These are phyloP conservation scores for Phytophthora macrochlamydospora DNA, from an alignment of 352 stramenopile species.

Conservation along the genomic window DNA sequence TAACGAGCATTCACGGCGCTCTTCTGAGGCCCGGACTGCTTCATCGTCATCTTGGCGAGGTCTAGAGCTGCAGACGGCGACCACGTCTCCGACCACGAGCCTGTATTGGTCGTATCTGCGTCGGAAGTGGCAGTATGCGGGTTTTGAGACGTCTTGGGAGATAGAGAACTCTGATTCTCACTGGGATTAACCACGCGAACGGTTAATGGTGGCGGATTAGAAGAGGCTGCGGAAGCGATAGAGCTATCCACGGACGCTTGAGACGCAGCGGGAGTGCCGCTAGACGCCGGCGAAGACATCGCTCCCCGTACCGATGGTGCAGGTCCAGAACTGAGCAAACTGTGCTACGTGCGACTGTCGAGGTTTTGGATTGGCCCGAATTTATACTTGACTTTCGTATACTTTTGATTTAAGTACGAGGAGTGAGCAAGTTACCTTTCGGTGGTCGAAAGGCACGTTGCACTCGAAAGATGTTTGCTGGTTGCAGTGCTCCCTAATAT, in stretches of 20 bases:
- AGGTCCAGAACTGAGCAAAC: not conserved
- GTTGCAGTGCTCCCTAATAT: conserved; percentile 18
- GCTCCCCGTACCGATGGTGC: conserved; percentile 4
- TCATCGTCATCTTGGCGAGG: conserved; percentile 21
- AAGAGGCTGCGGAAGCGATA: conserved; percentile 9
- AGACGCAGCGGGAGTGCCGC: not conserved
- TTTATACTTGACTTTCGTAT: not conserved
- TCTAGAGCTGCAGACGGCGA: conserved; percentile 23
- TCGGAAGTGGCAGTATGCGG: not conserved
- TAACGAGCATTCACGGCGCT: conserved; percentile 24
- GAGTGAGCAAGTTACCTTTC: too few relatives aligned
- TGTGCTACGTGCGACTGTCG: conserved; percentile 8
- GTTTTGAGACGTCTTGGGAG: not conserved
- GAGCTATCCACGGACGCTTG: conserved; percentile 7
- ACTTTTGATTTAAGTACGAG: too few relatives aligned
- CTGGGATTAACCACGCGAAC: conserved; percentile 8
- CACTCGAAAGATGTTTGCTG: not conserved
- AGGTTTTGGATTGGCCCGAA: not conserved
- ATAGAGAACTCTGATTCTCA: not conserved
- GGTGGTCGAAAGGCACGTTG: too few relatives aligned
- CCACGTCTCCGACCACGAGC: conserved; percentile 21
- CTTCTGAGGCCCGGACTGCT: conserved; percentile 10
- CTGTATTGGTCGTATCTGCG: not conserved
- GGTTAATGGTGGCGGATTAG: conserved; percentile 2
- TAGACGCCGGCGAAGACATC: conserved; percentile 9